A percentile compares a stretch with the other conserved stretches of the same genome.
These are phyloP conservation scores for Alternaria brassicae DNA, from an alignment of 2,329 filamentous ascomycete species.

Conservation along the genomic window DNA sequence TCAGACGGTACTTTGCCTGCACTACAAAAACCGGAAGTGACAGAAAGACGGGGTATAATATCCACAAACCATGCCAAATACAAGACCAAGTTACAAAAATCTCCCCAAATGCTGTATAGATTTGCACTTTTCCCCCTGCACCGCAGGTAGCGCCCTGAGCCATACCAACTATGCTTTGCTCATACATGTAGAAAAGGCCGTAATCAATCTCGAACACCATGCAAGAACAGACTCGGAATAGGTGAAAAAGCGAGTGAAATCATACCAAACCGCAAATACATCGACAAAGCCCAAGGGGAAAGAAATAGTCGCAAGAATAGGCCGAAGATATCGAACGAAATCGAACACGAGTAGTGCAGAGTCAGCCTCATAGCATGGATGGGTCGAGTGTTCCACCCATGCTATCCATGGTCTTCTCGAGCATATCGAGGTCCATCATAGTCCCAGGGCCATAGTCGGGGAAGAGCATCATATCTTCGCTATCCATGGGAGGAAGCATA, in stretches of 20 bases:
- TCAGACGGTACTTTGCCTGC: constrained; percentile 1
- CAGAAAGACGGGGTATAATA: constrained; percentile 14
- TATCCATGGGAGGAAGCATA: constrained; percentile 43
- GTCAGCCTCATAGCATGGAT: constrained; percentile 19
- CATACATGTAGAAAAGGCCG: constrained; percentile 1
- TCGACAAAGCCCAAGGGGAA: constrained; percentile 2
- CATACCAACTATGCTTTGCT: neutral
- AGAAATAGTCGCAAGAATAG: neutral
- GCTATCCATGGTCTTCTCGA: constrained; percentile 45
- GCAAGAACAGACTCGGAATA: neutral
- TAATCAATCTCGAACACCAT: neutral
- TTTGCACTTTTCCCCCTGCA: neutral
- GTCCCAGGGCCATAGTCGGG: constrained; percentile 31
- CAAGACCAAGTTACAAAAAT: neutral
- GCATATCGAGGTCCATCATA: constrained; percentile 45
- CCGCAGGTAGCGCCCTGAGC: neutral
- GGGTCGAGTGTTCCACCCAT: constrained; percentile 32
- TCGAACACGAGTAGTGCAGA: neutral
- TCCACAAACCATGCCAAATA: constrained; percentile 7
- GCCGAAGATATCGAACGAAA: neutral
- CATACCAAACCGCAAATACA: constrained; percentile 4
- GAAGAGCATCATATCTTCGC: constrained; percentile 47
- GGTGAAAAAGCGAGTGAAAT: neutral
- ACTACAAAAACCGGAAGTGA: constrained; percentile 1
- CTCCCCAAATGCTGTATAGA: neutral